Evolutionary conservation across 306 rosid species (phyloP).

Genomic region (Carpinus viminea): DNA sequence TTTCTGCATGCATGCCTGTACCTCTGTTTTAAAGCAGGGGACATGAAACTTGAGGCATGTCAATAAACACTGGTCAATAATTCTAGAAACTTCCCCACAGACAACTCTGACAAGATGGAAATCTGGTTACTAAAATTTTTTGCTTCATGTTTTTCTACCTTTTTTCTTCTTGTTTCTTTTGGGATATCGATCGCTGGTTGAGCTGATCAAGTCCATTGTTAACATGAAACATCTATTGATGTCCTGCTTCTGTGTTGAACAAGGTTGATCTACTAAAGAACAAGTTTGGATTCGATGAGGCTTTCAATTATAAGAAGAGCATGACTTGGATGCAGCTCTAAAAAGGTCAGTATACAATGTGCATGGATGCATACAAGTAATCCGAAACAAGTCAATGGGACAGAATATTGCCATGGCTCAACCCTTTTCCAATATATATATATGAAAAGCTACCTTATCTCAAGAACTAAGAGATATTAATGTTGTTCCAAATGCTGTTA

Average conservation of each 20-base stretch:
- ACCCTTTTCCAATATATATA: too few relatives aligned
- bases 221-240: background rate
- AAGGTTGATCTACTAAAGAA: conserved; percentile 12
- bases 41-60: background rate
- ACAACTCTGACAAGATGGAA: background rate
- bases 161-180: background rate
- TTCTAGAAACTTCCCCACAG: background rate
- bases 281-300: conserved; percentile 2
- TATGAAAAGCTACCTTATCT: too few relatives aligned
- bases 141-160: background rate
- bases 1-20: background rate
- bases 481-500: background rate
- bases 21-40: background rate
- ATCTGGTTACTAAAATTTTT: background rate
- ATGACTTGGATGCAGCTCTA: conserved; percentile 5
- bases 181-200: background rate
- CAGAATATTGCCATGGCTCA: too few relatives aligned
- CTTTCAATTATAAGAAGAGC: conserved; percentile 28
- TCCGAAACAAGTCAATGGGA: too few relatives aligned
- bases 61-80: background rate
- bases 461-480: too few relatives aligned
- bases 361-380: too few relatives aligned
- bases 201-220: too few relatives aligned
- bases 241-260: background rate
- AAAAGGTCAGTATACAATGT: too few relatives aligned